phyloP scores from a whole-genome alignment of 257 asterid genomes.

The Solanum ossicruentum region DNA sequence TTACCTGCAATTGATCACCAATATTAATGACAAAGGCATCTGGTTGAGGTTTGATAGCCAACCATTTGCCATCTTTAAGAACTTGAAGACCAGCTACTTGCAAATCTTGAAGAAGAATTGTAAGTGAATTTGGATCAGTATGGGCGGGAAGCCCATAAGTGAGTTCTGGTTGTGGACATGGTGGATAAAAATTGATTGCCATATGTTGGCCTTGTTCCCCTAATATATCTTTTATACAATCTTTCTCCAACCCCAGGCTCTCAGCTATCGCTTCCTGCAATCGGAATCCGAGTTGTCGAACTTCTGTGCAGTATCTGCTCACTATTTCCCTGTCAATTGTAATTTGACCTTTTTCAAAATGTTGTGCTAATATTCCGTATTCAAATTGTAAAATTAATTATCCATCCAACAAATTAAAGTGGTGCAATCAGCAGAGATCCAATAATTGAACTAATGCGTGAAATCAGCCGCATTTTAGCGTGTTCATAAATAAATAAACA shows the following conservation, averaged over 20 bases:
- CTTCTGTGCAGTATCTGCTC: slow-evolving; percentile 44
- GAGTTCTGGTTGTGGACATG: slow-evolving; percentile 80
- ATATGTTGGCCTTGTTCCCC: slow-evolving; percentile 94
- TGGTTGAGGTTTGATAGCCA: slow-evolving; percentile 56
- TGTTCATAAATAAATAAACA: neutral
- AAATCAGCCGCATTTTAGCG: neutral
- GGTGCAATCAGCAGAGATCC: neutral
- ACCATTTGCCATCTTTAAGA: slow-evolving; percentile 75
- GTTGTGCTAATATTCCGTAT: too few relatives aligned
- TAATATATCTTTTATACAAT: slow-evolving; percentile 31
- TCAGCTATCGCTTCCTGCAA: slow-evolving; percentile 62
- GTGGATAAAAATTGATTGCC: slow-evolving; percentile 83
- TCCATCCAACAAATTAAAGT: too few relatives aligned
- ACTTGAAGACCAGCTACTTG: slow-evolving; percentile 74
- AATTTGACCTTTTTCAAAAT: too few relatives aligned
- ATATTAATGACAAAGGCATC: slow-evolving; percentile 71
- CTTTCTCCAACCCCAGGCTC: slow-evolving; percentile 60
- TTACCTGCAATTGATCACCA: slow-evolving; percentile 86
- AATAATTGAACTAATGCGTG: neutral
- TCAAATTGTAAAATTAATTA: too few relatives aligned
- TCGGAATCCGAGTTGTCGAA: slow-evolving; percentile 52
- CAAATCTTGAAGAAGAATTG: slow-evolving; percentile 79
- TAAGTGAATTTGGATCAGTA: slow-evolving; percentile 81
- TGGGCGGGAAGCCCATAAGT: slow-evolving; percentile 82
- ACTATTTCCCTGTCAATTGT: slow-evolving; percentile 34